Percentiles rank a stretch among this genome's conserved stretches.
Conservation (phyloP, 1,139 yeast genomes). For the Kluyveromyces sp. region DNA sequence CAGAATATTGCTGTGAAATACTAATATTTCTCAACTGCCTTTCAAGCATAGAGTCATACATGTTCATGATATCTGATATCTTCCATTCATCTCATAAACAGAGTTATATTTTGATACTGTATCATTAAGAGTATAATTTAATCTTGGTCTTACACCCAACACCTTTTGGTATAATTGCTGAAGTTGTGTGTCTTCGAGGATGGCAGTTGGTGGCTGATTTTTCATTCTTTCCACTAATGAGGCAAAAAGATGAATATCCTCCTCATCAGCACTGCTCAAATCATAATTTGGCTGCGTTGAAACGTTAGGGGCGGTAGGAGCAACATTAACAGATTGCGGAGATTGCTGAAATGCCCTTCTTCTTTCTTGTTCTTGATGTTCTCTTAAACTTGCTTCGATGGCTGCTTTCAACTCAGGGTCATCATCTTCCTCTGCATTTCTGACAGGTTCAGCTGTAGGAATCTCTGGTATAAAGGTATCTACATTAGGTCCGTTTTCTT, state of each 20-base stretch:
- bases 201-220: slow-evolving; percentile 45
- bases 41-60: slow-evolving; percentile 77
- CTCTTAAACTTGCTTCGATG: slow-evolving; percentile 84
- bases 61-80: slow-evolving; percentile 65
- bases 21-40: slow-evolving; percentile 36
- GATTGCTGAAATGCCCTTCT: slow-evolving; percentile 12
- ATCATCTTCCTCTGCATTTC: slow-evolving; percentile 46
- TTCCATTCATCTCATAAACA: slow-evolving; percentile 72
- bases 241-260: slow-evolving; percentile 63
- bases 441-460: slow-evolving; percentile 15
- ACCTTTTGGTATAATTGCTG: slow-evolving; percentile 61
- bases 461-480: slow-evolving; percentile 16
- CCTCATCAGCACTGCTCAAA: slow-evolving; percentile 66
- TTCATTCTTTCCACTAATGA: slow-evolving; percentile 52
- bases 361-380: slow-evolving; percentile 43
- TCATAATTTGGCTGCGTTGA: slow-evolving; percentile 42
- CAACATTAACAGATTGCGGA: slow-evolving; percentile 2
- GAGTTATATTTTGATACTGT: slow-evolving; percentile 61
- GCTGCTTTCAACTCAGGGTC: slow-evolving; percentile 93
- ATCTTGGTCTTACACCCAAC: slow-evolving; percentile 62
- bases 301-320: slow-evolving; percentile 19
- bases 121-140: slow-evolving; percentile 56
- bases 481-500: slow-evolving; percentile 37
- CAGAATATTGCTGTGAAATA: slow-evolving; percentile 23
- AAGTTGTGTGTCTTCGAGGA: slow-evolving; percentile 53